A percentile compares a stretch with the other conserved stretches of the same genome.
Conservation (phyloP, 345 rosid genomes). For the Arabidopsis arenosa region DNA sequence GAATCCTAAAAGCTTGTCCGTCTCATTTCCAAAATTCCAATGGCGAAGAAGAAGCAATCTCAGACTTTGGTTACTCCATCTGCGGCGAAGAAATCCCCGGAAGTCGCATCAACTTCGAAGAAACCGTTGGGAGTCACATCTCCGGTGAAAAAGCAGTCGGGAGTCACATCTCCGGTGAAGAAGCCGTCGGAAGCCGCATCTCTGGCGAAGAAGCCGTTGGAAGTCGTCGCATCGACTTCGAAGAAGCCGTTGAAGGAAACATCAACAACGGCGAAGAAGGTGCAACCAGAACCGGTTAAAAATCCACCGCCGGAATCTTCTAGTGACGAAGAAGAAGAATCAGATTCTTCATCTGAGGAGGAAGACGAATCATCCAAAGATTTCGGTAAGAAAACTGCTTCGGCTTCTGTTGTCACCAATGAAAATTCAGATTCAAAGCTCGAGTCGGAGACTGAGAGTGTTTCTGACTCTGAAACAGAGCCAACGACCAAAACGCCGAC, state of each 20-base stretch:
- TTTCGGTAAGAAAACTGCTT: neutral
- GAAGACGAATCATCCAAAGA: neutral
- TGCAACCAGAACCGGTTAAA: neutral
- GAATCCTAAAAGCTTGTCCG: too few species aligned
- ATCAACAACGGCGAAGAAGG: neutral
- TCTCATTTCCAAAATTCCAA: neutral
- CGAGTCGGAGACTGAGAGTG: neutral
- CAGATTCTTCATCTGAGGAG: neutral
- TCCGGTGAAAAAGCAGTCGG: neutral
- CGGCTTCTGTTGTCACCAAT: neutral
- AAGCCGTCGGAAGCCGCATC: neutral
- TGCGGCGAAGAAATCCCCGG: neutral
- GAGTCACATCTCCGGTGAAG: neutral
- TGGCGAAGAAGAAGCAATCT: neutral
- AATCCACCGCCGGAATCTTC: neutral
- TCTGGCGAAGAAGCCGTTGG: neutral
- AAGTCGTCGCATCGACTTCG: too few species aligned
- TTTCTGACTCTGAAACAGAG: neutral
- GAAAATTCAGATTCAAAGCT: neutral
- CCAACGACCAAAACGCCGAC: too few species aligned
- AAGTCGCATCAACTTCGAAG: neutral
- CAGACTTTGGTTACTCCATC: neutral
- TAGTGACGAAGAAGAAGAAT: neutral
- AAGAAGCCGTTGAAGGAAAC: neutral
- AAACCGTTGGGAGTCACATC: neutral